phyloP scores from a whole-genome alignment of 73 alveolate genomes.

The Urostyla sp. region DNA sequence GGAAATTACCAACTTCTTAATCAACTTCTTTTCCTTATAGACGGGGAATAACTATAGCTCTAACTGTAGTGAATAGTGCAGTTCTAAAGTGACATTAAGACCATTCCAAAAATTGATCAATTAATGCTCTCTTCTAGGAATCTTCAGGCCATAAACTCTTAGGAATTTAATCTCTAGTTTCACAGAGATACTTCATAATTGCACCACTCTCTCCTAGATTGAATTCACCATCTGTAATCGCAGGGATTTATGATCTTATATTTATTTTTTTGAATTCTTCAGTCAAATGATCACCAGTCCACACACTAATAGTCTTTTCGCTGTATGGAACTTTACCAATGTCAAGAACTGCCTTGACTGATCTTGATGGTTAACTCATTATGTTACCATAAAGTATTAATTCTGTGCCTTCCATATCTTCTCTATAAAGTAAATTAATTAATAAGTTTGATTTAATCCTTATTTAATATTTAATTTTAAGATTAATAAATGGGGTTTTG shows the following conservation, averaged over 20 bases:
- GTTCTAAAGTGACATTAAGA: constrained; percentile 33
- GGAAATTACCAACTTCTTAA: not conserved
- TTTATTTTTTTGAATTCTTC: constrained; percentile 33
- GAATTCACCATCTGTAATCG: constrained; percentile 57
- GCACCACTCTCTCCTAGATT: constrained; percentile 39
- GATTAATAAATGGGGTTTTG: too few relatives aligned
- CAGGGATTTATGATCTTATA: constrained; percentile 27
- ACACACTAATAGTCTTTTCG: not conserved
- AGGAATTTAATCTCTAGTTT: not conserved
- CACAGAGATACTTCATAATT: constrained; percentile 24
- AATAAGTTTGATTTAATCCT: too few relatives aligned
- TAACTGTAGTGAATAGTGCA: not conserved
- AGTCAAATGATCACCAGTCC: constrained; percentile 19
- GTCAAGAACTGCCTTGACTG: constrained; percentile 31
- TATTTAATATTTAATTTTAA: too few relatives aligned
- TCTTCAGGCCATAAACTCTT: constrained; percentile 22
- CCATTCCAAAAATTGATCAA: constrained; percentile 29
- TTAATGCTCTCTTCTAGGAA: constrained; percentile 10
- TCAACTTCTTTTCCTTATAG: not conserved
- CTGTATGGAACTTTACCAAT: constrained; percentile 31
- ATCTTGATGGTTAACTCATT: constrained; percentile 44
- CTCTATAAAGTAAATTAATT: too few relatives aligned
- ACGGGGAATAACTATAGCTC: not conserved
- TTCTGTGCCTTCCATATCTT: too few relatives aligned
- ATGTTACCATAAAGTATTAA: constrained; percentile 20